Evolutionary conservation across 1,284 basidiomycete genomes (phyloP).

Genomic region (Ganoderma sp.): DNA sequence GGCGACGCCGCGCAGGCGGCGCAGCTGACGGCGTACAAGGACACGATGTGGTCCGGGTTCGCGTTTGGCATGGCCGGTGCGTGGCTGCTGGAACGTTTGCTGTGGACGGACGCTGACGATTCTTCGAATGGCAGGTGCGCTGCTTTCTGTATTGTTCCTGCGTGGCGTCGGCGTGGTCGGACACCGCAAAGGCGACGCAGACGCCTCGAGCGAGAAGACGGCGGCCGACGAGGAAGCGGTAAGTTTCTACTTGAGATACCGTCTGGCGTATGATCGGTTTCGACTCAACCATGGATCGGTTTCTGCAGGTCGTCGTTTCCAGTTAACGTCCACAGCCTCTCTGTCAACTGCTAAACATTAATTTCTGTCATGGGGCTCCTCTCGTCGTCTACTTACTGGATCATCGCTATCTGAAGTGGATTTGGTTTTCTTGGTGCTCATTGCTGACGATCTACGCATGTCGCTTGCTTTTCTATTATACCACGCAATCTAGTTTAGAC

Average conservation of each 20-base stretch:
- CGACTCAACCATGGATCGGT: not conserved
- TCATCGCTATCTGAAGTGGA: not conserved
- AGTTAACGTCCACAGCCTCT: not conserved
- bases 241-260: not conserved
- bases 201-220: conserved; percentile 14
- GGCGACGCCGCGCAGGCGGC: conserved; percentile 46
- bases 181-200: conserved; percentile 34
- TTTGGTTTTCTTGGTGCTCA: not conserved
- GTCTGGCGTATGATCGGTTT: not conserved
- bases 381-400: not conserved
- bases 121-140: conserved; percentile 45
- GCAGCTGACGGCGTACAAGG: conserved; percentile 58
- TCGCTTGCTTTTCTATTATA: not conserved
- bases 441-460: not conserved
- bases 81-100: conserved; percentile 13
- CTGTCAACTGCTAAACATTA: not conserved
- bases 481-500: not conserved
- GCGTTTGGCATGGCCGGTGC: conserved; percentile 64
- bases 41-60: conserved; percentile 69
- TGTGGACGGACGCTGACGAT: conserved; percentile 7
- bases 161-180: conserved; percentile 67
- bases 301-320: not conserved
- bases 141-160: conserved; percentile 59
- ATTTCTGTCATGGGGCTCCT: not conserved
- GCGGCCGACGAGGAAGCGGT: not conserved